phyloP scores from a whole-genome alignment of 1,139 yeast species.

The Geotrichum cucujoidarum region DNA sequence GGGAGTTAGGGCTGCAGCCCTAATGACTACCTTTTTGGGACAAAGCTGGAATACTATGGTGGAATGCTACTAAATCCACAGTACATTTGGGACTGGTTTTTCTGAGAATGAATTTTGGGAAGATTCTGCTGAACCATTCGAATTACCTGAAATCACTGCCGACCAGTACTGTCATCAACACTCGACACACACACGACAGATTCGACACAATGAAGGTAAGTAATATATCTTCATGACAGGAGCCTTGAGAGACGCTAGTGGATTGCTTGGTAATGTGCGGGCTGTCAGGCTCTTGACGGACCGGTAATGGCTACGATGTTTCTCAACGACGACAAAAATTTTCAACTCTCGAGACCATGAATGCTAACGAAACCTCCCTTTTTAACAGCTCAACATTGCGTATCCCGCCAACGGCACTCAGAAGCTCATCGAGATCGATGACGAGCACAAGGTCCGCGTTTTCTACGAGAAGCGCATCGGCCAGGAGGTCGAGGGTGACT shows the following conservation, averaged over 20 bases:
- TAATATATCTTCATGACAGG: not conserved
- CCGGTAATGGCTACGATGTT: no score
- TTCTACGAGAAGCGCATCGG: conserved; percentile 99
- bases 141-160: conserved; percentile 13
- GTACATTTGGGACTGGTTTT: conserved; percentile 1
- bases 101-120: conserved; percentile 6
- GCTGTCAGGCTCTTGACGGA: no score
- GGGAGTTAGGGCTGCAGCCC: conserved; percentile 9
- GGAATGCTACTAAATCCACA: no score
- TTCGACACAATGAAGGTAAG: conserved; percentile 19
- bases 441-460: conserved; percentile 97
- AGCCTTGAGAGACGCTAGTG: not conserved
- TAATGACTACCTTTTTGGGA: conserved; percentile 1
- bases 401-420: conserved; percentile 99
- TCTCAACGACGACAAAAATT: not conserved
- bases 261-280: no score
- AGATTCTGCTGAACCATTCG: conserved; percentile 6
- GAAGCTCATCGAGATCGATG: conserved; percentile 95
- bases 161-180: conserved; percentile 13
- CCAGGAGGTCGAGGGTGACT: conserved; percentile 98
- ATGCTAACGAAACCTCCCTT: conserved; percentile 9
- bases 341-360: not conserved
- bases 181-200: conserved; percentile 17
- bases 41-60: no score
- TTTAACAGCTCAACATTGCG: conserved; percentile 80